These are phyloP conservation scores for Leccinum subrobustum DNA, from an alignment of 1,284 basidiomycete genomes.

Conservation along the genomic window DNA sequence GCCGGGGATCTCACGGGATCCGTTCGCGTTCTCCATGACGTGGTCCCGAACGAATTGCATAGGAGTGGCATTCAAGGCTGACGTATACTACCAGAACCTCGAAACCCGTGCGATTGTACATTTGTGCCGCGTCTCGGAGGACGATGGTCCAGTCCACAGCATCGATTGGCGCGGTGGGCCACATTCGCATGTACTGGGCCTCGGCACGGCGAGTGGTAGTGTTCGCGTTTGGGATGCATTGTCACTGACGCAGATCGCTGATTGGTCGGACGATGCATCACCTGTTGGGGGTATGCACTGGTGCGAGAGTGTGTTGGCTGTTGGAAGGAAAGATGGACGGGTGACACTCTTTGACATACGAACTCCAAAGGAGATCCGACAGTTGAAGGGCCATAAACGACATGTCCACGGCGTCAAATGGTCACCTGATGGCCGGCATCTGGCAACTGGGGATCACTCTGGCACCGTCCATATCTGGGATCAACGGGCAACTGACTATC, in stretches of 20 bases:
- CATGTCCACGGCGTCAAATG: slow-evolving; percentile 46
- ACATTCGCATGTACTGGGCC: slow-evolving; percentile 34
- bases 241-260: slow-evolving; percentile 25
- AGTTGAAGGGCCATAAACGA: slow-evolving; percentile 37
- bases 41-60: slow-evolving; percentile 47
- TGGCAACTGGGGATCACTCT: slow-evolving; percentile 43
- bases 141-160: slow-evolving; percentile 35
- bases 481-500: slow-evolving; percentile 35
- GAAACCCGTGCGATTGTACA: slow-evolving; percentile 45
- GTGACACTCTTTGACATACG: slow-evolving; percentile 42
- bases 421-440: slow-evolving; percentile 42
- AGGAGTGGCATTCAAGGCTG: slow-evolving; percentile 46
- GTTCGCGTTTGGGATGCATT: slow-evolving; percentile 44
- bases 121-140: slow-evolving; percentile 34
- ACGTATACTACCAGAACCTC: slow-evolving; percentile 50
- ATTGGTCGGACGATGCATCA: slow-evolving; percentile 38
- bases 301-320: slow-evolving; percentile 39
- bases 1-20: slow-evolving; percentile 46
- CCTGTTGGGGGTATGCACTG: slow-evolving; percentile 45
- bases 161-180: slow-evolving; percentile 40
- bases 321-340: slow-evolving; percentile 39
- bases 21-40: slow-evolving; percentile 46
- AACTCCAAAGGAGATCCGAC: slow-evolving; percentile 27
- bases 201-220: slow-evolving; percentile 41
- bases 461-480: slow-evolving; percentile 49